Percentiles rank a stretch among this genome's conserved stretches.
phyloP scores from a whole-genome alignment of 371 early-diverging fungal genomes.

The Coemansia sp. region DNA sequence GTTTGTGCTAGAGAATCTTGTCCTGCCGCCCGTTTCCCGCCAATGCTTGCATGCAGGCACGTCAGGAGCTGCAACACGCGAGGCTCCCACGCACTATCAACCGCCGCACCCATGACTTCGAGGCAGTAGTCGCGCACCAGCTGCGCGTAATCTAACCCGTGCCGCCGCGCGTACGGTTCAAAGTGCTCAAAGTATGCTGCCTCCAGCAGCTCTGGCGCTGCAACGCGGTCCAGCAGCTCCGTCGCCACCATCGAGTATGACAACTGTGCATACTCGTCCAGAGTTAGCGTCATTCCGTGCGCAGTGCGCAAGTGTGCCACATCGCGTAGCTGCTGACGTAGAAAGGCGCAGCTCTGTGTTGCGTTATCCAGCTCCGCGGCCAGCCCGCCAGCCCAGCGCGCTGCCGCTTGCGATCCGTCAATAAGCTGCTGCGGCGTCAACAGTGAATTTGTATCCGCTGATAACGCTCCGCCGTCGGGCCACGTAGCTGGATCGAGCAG shows the following conservation, averaged over 20 bases:
- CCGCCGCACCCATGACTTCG: constrained; percentile 51
- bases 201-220: constrained; percentile 53
- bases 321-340: constrained; percentile 34
- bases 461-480: background rate
- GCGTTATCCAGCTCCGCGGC: background rate
- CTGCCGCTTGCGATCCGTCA: constrained; percentile 4
- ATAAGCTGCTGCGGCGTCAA: constrained; percentile 24
- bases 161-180: constrained; percentile 51
- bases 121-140: constrained; percentile 53
- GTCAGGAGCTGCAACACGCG: constrained; percentile 50
- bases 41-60: constrained; percentile 25
- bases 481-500: constrained; percentile 25
- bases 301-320: constrained; percentile 21
- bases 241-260: constrained; percentile 52
- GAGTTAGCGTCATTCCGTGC: constrained; percentile 41
- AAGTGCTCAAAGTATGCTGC: constrained; percentile 52
- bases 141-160: constrained; percentile 49
- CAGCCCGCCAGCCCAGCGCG: constrained; percentile 7
- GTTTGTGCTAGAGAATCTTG: too few species aligned
- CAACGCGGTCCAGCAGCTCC: constrained; percentile 55
- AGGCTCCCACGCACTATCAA: constrained; percentile 51
- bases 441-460: background rate
- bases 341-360: constrained; percentile 38
- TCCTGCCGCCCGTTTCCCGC: constrained; percentile 1
- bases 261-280: constrained; percentile 49